Percentiles rank a stretch among this genome's conserved stretches.
Evolutionary conservation across 2,329 filamentous ascomycete species (phyloP).

Genomic region (Pyricularia sp.): DNA sequence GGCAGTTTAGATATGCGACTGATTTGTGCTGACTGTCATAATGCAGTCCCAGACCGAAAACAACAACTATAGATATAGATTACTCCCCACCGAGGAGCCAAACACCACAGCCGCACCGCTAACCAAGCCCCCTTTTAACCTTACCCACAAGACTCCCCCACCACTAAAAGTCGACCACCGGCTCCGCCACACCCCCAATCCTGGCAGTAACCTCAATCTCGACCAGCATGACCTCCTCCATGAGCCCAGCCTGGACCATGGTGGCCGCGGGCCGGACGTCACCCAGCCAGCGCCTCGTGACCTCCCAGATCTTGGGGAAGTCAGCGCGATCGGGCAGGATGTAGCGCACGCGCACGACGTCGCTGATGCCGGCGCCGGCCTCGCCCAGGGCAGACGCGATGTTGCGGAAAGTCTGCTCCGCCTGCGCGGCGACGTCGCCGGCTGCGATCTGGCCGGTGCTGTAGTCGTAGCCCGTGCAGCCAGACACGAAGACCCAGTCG

Average conservation of each 20-base stretch:
- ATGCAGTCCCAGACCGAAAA: too few species aligned
- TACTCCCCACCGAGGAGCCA: neutral
- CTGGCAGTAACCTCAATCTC: conserved; percentile 24
- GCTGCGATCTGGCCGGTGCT: conserved; percentile 32
- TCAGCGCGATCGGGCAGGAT: conserved; percentile 37
- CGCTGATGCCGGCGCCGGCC: conserved; percentile 30
- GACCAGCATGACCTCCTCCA: conserved; percentile 37
- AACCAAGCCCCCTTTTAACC: neutral
- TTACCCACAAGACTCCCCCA: neutral
- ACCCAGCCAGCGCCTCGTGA: conserved; percentile 39
- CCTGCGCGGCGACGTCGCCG: conserved; percentile 32
- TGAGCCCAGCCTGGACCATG: conserved; percentile 40
- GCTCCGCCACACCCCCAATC: neutral
- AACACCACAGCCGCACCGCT: neutral
- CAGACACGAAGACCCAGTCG: conserved; percentile 43
- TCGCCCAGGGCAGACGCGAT: conserved; percentile 33
- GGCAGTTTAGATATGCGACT: too few species aligned
- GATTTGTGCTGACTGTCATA: too few species aligned
- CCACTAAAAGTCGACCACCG: neutral
- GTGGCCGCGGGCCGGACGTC: conserved; percentile 41
- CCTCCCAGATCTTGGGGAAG: conserved; percentile 39
- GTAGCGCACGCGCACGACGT: conserved; percentile 43
- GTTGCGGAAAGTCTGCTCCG: conserved; percentile 39
- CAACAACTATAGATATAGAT: too few species aligned
- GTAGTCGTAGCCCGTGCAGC: conserved; percentile 49